These are phyloP conservation scores for Penicillium griseofulvum DNA, from an alignment of 2,329 filamentous ascomycete genomes.

Conservation along the genomic window DNA sequence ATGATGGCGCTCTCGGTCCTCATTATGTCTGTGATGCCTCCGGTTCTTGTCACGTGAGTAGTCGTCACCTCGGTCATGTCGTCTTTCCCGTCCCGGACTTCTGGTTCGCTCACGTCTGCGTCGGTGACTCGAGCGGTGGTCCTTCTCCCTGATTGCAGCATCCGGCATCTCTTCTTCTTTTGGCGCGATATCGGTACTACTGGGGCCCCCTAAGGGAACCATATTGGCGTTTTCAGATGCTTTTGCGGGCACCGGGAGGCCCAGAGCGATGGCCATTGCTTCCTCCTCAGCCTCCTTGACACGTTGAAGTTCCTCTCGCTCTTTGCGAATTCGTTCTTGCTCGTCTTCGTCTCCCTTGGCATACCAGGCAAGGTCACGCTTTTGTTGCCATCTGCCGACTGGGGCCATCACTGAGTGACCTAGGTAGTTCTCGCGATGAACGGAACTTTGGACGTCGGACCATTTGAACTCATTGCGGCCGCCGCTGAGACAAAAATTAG, in stretches of 20 bases:
- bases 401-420: slow-evolving; percentile 90
- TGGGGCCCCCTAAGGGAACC: slow-evolving; percentile 57
- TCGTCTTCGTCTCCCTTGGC: slow-evolving; percentile 56
- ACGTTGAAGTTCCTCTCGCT: slow-evolving; percentile 71
- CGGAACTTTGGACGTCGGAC: slow-evolving; percentile 85
- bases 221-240: slow-evolving; percentile 64
- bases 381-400: slow-evolving; percentile 87
- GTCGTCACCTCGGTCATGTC: slow-evolving; percentile 29
- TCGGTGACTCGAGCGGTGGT: slow-evolving; percentile 22
- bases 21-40: slow-evolving; percentile 42
- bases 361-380: slow-evolving; percentile 66
- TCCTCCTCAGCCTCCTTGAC: slow-evolving; percentile 93
- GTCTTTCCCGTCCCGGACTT: slow-evolving; percentile 33
- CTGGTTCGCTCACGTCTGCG: slow-evolving; percentile 34
- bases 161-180: slow-evolving; percentile 28
- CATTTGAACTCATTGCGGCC: slow-evolving; percentile 91
- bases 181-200: slow-evolving; percentile 42
- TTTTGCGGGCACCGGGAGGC: slow-evolving; percentile 66
- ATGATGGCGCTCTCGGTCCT: slow-evolving; percentile 33
- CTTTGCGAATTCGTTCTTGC: slow-evolving; percentile 50
- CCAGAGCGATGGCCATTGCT: slow-evolving; percentile 78
- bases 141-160: slow-evolving; percentile 22
- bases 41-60: slow-evolving; percentile 42
- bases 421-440: slow-evolving; percentile 85
- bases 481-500: slow-evolving; percentile 54